Evolutionary conservation across 1,284 basidiomycete species (phyloP), one percentile per base, ranked within the genome.

Genomic region (Microbotryomycetes sp.): DNA sequence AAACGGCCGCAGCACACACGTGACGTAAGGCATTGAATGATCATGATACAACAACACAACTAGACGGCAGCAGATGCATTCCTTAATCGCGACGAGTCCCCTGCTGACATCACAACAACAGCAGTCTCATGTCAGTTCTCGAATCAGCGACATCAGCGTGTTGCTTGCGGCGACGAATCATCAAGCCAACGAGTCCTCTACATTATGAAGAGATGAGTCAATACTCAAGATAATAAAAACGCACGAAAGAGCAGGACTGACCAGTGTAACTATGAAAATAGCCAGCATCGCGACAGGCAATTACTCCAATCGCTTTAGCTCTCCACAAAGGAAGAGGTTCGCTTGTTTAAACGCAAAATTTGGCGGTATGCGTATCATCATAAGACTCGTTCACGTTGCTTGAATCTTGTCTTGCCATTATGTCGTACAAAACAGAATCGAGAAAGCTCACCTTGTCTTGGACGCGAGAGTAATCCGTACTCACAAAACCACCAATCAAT

Each of bases 361-460:
- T 56, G 66, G 66, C 66, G 66, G 66, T 46, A n/a, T 59, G 63
- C 66, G 64, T 59, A 26, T 68, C 66, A 65, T 68, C 66, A 52
- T 5, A n/a, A 52, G 60, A n/a, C 5, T n/a, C 5, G 22, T 36
- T 16, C 14, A 19, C 36, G 36, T 42, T 19, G 36, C 9, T 42
- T 42, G 12, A 42, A 42, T n/a, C n/a, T n/a, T n/a, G n/a, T n/a
- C n/a, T n/a, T n/a, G n/a, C n/a, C n/a, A n/a, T n/a, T n/a, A n/a
- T n/a, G n/a, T n/a, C n/a, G n/a, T n/a, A n/a, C n/a, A n/a, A 19
- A 19, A 19, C 36, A 42, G 36, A 42, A 9, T 9, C 12, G 12
- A 42, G 36, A 42, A 42, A 42, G 19, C 12, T 42, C 12, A 42
- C 36, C 36, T 9, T 9, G 36, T 42, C 36, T 42, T 42, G 36